phyloP scores from a whole-genome alignment of 2,329 filamentous ascomycete species.

The Phyllosticta citribraziliensis region DNA sequence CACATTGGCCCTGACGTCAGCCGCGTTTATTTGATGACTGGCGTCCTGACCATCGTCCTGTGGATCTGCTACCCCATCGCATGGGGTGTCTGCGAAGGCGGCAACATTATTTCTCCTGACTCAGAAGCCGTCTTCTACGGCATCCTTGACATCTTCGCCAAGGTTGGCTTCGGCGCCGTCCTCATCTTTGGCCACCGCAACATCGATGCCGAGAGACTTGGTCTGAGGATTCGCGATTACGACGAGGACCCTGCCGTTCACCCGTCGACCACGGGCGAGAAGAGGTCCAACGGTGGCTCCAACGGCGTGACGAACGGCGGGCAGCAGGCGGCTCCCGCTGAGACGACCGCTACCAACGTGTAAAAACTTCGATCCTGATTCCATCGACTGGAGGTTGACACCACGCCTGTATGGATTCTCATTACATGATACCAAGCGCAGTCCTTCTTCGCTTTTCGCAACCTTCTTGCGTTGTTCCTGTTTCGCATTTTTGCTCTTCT shows the following conservation, averaged over 20 bases:
- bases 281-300: constrained; percentile 15
- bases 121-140: constrained; percentile 61
- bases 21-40: constrained; percentile 45
- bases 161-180: constrained; percentile 50
- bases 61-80: constrained; percentile 58
- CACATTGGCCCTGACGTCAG: constrained; percentile 45
- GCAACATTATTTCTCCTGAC: constrained; percentile 56
- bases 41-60: constrained; percentile 48
- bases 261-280: constrained; percentile 2
- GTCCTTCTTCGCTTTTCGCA: neutral
- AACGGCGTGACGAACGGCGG: constrained; percentile 10
- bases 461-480: neutral
- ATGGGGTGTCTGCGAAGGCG: constrained; percentile 55
- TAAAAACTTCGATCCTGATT: neutral
- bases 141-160: constrained; percentile 54
- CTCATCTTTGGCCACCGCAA: constrained; percentile 54
- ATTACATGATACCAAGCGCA: neutral
- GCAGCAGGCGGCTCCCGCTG: neutral
- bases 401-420: neutral
- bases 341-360: neutral
- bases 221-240: constrained; percentile 42
- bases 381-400: neutral
- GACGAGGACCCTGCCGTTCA: constrained; percentile 27
- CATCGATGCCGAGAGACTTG: constrained; percentile 49
- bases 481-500: neutral